Conservation (phyloP, 208 protist genomes). For the Leishmania guyanensis region DNA sequence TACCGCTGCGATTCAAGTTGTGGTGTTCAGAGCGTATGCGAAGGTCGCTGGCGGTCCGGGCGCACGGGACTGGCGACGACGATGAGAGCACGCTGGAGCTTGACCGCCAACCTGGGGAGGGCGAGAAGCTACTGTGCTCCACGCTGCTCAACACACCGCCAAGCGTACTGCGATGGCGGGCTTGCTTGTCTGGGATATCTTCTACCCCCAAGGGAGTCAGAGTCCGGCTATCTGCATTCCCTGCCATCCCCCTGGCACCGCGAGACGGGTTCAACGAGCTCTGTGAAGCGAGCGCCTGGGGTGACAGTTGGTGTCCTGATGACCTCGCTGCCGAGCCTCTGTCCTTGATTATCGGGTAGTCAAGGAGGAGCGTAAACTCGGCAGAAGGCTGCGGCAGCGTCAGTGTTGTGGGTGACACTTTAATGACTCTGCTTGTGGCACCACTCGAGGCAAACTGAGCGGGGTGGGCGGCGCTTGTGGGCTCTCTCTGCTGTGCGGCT, state of each 20-base stretch:
- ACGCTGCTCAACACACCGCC: neutral
- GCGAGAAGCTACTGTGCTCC: neutral
- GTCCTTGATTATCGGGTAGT: neutral
- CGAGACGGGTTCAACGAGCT: neutral
- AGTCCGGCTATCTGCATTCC: neutral
- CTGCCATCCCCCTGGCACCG: neutral
- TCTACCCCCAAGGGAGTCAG: neutral
- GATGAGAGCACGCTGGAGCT: neutral
- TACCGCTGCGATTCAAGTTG: slow-evolving; percentile 1
- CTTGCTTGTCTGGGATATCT: neutral
- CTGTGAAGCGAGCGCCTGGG: neutral
- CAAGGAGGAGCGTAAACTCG: too few species aligned
- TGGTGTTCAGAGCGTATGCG: neutral
- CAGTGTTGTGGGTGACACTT: neutral
- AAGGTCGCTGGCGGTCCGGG: slow-evolving; percentile 10
- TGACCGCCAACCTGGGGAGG: neutral
- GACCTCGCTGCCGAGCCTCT: neutral
- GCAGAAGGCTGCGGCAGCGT: neutral
- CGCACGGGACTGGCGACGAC: neutral
- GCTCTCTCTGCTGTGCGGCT: neutral
- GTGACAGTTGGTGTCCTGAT: neutral
- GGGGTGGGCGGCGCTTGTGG: neutral
- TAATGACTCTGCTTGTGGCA: neutral
- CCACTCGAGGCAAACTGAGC: neutral
- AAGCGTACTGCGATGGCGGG: neutral